Evolutionary conservation across 1,139 yeast species (phyloP).

Genomic region (Lodderomyces theae): DNA sequence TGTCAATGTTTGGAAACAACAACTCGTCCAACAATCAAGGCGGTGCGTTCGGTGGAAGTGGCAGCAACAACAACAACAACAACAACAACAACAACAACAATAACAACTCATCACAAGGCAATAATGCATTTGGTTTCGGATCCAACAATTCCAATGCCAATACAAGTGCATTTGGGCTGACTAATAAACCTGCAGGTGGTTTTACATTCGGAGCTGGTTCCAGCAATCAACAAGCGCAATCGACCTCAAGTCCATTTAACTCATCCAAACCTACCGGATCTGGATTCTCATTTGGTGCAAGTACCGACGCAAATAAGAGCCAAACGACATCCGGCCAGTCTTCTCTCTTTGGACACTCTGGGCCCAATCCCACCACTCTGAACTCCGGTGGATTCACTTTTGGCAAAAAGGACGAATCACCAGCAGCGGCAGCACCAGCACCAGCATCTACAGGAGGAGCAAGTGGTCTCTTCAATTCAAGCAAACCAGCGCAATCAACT

Average conservation of each 20-base stretch:
- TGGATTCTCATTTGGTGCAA: slow-evolving; percentile 6
- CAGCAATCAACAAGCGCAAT: slow-evolving; percentile 4
- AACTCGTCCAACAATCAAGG: slow-evolving; percentile 2
- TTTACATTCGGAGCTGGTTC: slow-evolving; percentile 8
- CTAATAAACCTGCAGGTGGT: slow-evolving; percentile 2
- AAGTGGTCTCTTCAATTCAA: slow-evolving; percentile 21
- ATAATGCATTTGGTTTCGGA: slow-evolving; percentile 4
- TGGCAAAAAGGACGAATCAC: slow-evolving; percentile 24
- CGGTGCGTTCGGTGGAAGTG: background rate
- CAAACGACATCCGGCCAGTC: slow-evolving; percentile 6
- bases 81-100: background rate
- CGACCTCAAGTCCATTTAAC: slow-evolving; percentile 5
- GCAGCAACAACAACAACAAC: background rate
- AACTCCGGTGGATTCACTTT: slow-evolving; percentile 16
- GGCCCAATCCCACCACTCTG: slow-evolving; percentile 7
- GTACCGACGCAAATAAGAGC: background rate
- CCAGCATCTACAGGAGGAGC: slow-evolving; percentile 16
- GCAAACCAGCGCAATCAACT: slow-evolving; percentile 5
- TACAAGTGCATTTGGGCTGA: slow-evolving; percentile 3
- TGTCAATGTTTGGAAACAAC: slow-evolving; percentile 4
- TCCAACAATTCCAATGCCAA: slow-evolving; percentile 2
- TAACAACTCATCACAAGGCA: background rate
- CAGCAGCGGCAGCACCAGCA: slow-evolving; percentile 19
- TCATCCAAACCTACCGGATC: slow-evolving; percentile 6
- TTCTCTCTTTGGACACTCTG: slow-evolving; percentile 4